A percentile compares a stretch with the other conserved stretches of the same genome.
phyloP scores from a whole-genome alignment of 306 rosid species.

The Quercus parvula region DNA sequence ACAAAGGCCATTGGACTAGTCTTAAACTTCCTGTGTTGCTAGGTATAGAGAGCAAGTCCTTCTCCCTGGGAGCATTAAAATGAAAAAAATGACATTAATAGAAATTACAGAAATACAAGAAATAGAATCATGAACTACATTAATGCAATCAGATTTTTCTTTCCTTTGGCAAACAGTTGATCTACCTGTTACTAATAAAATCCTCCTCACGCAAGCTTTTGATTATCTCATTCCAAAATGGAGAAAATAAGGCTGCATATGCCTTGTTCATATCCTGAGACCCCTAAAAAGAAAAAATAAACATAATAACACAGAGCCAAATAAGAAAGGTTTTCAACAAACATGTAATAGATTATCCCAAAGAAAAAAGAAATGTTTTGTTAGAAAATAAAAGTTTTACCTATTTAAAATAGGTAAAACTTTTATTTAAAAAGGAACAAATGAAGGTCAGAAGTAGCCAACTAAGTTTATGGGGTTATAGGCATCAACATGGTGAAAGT shows the following conservation, averaged over 20 bases:
- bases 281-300: constrained; percentile 42
- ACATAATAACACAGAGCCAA: constrained; percentile 6
- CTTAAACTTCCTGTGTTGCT: constrained; percentile 85
- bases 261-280: constrained; percentile 67
- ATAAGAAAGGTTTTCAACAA: constrained; percentile 1
- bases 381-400: background rate
- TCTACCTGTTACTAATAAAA: constrained; percentile 82
- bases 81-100: constrained; percentile 10
- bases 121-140: constrained; percentile 2
- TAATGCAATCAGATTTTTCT: background rate
- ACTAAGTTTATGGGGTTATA: background rate
- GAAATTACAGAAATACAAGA: constrained; percentile 4
- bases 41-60: constrained; percentile 85
- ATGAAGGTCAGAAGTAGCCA: background rate
- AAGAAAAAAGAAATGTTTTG: background rate
- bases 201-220: constrained; percentile 95
- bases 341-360: background rate
- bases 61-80: constrained; percentile 64
- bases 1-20: constrained; percentile 98
- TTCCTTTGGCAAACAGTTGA: constrained; percentile 15
- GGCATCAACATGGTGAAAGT: background rate
- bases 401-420: no score
- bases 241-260: constrained; percentile 82
- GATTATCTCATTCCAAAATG: constrained; percentile 96
- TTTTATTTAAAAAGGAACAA: background rate